Evolutionary conservation across 1,284 basidiomycete species (phyloP), one percentile per base, ranked within the genome.

Genomic region (Pascua sp.): DNA sequence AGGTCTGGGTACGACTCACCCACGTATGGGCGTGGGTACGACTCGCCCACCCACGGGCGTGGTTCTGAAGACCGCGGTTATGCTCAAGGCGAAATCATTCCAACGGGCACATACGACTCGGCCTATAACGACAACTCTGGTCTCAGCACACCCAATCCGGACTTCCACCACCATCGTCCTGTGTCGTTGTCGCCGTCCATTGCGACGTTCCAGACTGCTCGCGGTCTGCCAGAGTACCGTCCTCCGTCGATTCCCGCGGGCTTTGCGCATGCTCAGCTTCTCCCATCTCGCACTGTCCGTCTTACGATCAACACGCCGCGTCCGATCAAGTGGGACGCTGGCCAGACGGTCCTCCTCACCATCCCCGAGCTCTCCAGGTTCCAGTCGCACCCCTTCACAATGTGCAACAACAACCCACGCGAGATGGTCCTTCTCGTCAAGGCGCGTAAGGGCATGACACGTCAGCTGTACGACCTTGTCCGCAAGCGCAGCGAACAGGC

Each of bases 371-470:
- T 93, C 11, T 85, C 86, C 8, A 80, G 79, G 46, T 80, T 86
- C 70, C 83, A 86, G 49, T 84, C 85, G 3, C 90, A 93, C 69
- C 91, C 90, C 1, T 93, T 91, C 76, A 91, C 91, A 0, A 85
- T 86, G 59, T 85, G 85, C 16, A 85, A 85, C 42, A 81, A 86
- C 37, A 85, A 84, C 68, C 84, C 88, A 60, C 59, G 63, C 44
- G 84, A 85, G 57, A 81, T 92, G 59, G 80, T 89, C 3, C 81
- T 93, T 46, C 81, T 92, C 53, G 80, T 93, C 51, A 87, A 90
- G 53, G 85, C 88, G 1, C 84, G 89, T 67, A 80, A 81, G 37
- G 90, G 90, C 4, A 86, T 90, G 79, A 91, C 90, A 1, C 82
- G 81, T 59, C 77, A 83, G n/a, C 79, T 92, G 8, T 91, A 87